Evolutionary conservation across 495 filamentous ascomycete species (phyloP).

Genomic region (Oleoguttula mirabilis): DNA sequence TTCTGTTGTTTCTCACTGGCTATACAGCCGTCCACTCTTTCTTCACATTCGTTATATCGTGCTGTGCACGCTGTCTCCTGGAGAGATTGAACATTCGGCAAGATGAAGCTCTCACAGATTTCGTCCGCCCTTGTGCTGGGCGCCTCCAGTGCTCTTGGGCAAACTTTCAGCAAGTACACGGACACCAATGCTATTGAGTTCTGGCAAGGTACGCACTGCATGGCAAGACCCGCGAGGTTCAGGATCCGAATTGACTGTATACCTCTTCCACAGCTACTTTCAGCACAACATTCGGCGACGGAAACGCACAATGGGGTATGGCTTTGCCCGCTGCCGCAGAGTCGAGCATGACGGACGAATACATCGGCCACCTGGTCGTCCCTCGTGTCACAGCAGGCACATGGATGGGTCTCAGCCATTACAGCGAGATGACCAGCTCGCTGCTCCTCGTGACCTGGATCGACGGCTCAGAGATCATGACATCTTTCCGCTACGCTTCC

Average conservation of each 20-base stretch:
- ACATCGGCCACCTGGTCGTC: conserved; percentile 40
- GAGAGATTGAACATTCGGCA: not conserved
- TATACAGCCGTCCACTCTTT: conserved; percentile 8
- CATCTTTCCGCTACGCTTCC: conserved; percentile 44
- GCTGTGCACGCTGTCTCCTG: conserved; percentile 10
- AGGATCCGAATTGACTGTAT: no score
- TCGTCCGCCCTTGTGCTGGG: not conserved
- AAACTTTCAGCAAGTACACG: conserved; percentile 5
- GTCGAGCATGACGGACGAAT: conserved; percentile 38
- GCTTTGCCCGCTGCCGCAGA: conserved; percentile 42
- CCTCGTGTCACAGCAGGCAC: conserved; percentile 28
- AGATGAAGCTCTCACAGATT: conserved; percentile 1
- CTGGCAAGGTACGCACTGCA: conserved; percentile 3
- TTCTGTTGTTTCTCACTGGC: conserved; percentile 1
- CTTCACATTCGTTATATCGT: conserved; percentile 5
- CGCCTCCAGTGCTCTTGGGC: conserved; percentile 1
- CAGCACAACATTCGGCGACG: conserved; percentile 1
- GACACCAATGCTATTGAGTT: conserved; percentile 10
- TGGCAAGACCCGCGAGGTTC: no score
- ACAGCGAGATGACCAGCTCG: conserved; percentile 46
- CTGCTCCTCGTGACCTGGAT: conserved; percentile 48
- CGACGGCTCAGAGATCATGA: conserved; percentile 38
- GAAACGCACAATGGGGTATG: conserved; percentile 38
- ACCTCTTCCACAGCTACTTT: conserved; percentile 1
- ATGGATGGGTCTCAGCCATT: conserved; percentile 47